phyloP scores from a whole-genome alignment of 73 alveolate genomes.

The Paramecium tetraurelia region DNA sequence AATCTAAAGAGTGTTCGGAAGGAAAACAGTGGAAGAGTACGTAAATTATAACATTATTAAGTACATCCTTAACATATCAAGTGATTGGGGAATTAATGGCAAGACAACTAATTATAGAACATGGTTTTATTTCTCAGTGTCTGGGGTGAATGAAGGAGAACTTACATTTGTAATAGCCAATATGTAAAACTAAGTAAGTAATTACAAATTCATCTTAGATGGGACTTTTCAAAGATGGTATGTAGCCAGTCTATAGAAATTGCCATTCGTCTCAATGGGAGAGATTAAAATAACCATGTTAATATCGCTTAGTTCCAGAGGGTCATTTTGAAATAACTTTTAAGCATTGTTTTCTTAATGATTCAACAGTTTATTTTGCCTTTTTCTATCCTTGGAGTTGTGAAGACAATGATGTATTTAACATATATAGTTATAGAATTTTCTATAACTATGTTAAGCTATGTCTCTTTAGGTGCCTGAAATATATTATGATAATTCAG shows the following conservation, averaged over 20 bases:
- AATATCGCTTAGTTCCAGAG: constrained; percentile 47
- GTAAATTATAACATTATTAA: background rate
- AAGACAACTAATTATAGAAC: constrained; percentile 67
- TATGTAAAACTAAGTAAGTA: constrained; percentile 63
- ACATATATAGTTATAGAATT: background rate
- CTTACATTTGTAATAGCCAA: constrained; percentile 68
- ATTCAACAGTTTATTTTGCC: constrained; percentile 42
- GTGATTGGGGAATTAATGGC: constrained; percentile 41
- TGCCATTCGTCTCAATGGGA: constrained; percentile 36
- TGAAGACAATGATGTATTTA: constrained; percentile 51
- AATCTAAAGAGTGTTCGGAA: constrained; percentile 44
- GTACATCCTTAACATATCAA: constrained; percentile 34
- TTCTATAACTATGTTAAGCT: background rate
- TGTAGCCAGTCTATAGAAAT: constrained; percentile 54
- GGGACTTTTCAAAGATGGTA: constrained; percentile 62
- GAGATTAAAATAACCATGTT: constrained; percentile 21
- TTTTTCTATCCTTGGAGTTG: constrained; percentile 53
- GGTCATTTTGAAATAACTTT: background rate
- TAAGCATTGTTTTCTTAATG: background rate
- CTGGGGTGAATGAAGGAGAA: constrained; percentile 66
- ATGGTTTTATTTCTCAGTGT: constrained; percentile 83
- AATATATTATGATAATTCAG: constrained; percentile 70
- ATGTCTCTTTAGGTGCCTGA: background rate
- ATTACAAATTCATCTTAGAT: background rate
- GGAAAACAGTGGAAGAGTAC: background rate